These are phyloP conservation scores for Cordyceps cateniannulata DNA, from an alignment of 2,329 filamentous ascomycete genomes.

Conservation along the genomic window DNA sequence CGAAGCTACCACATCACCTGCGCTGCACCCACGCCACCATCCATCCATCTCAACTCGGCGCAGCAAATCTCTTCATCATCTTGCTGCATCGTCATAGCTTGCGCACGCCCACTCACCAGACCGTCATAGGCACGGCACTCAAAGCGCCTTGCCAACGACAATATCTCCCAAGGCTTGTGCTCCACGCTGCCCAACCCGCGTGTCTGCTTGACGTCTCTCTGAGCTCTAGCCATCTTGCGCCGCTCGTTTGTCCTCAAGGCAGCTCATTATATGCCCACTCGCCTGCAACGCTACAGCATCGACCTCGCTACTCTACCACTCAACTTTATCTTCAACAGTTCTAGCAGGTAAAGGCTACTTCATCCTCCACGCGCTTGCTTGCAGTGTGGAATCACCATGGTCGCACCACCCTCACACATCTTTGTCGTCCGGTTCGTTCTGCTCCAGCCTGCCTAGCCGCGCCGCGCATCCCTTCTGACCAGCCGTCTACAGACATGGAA, in stretches of 20 bases:
- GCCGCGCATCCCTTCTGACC: background rate
- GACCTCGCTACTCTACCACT: background rate
- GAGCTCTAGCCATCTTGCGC: background rate
- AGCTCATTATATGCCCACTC: background rate
- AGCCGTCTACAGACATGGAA: slow-evolving; percentile 63
- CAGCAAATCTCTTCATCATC: background rate
- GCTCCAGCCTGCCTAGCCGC: slow-evolving; percentile 11
- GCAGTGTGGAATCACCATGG: slow-evolving; percentile 27
- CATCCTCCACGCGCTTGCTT: background rate
- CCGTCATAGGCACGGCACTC: background rate
- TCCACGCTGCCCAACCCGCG: background rate
- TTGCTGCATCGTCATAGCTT: background rate
- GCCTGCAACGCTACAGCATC: background rate
- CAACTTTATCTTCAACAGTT: background rate
- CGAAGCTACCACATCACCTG: background rate
- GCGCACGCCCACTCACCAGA: background rate
- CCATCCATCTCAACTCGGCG: background rate
- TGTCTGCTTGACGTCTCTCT: background rate
- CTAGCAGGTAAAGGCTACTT: background rate
- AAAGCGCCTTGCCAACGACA: background rate
- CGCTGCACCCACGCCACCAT: background rate
- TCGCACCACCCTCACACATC: slow-evolving; percentile 35
- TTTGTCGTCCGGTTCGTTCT: slow-evolving; percentile 37
- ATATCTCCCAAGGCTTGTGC: background rate
- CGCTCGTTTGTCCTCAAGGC: background rate